Percentiles rank a stretch among this genome's conserved stretches.
Conservation (phyloP, 495 filamentous ascomycete genomes). For the Barbatosphaeria neglecta region DNA sequence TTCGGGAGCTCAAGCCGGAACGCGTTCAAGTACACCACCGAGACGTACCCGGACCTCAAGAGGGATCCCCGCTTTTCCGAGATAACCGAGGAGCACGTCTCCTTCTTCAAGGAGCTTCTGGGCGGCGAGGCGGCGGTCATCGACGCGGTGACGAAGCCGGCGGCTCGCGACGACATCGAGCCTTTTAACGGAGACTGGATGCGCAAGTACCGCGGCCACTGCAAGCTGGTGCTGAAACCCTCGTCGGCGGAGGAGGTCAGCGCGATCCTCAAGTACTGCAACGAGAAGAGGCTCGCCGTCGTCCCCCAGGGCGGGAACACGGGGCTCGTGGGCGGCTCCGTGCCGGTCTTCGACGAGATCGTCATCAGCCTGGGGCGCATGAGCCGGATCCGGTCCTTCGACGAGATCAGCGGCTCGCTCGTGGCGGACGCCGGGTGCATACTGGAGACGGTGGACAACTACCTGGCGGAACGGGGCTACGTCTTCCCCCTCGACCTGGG, state of each 20-base stretch:
- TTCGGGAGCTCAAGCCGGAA: conserved; percentile 24
- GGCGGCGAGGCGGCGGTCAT: conserved; percentile 69
- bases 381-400: conserved; percentile 84
- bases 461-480: conserved; percentile 63
- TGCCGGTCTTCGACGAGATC: conserved; percentile 96
- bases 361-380: conserved; percentile 80
- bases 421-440: conserved; percentile 87
- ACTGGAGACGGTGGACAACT: conserved; percentile 75
- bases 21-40: conserved; percentile 63
- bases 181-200: conserved; percentile 98
- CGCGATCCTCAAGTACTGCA: conserved; percentile 84
- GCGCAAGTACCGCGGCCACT: conserved; percentile 93
- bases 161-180: conserved; percentile 63
- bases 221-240: conserved; percentile 77
- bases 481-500: conserved; percentile 93
- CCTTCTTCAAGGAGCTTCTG: conserved; percentile 64
- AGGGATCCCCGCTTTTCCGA: conserved; percentile 62
- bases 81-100: conserved; percentile 64
- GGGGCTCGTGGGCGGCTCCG: conserved; percentile 84
- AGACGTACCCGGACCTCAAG: conserved; percentile 74
- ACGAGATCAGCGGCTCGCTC: conserved; percentile 81
- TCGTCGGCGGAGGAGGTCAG: conserved; percentile 71
- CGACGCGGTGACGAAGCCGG: conserved; percentile 64
- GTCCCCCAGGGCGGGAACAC: conserved; percentile 98
- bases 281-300: conserved; percentile 78